Base-by-base conservation (phyloP, 2,329 filamentous ascomycete genomes). In the Phoma sp. region DNA sequence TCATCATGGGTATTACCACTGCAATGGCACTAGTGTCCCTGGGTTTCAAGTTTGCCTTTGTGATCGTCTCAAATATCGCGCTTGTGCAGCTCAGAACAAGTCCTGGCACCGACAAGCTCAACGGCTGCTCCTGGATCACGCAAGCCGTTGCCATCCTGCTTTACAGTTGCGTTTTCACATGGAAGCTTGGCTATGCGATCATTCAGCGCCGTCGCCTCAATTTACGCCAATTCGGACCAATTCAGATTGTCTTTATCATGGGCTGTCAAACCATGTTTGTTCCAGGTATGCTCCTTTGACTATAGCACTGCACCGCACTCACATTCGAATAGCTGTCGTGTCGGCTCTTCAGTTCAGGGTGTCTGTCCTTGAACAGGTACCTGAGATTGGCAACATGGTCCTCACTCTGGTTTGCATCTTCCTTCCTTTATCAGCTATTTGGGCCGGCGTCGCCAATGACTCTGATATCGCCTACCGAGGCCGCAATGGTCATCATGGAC, bases 171-270 rank as follows among this genome's bases (percentile, higher is more conserved):
- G 73, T 88, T 52, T 89, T 89, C 70, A 79, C 83, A 35, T 74
- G 70, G 52, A 89, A 89, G 71, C 78, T 89, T 4, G 82, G 80
- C 6, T 76, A 80, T 58, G 84, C 85, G 6, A 80, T 89, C 30
- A 68, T 77, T 7, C 77, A 82, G 58, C 81, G 87, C 22, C 80
- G 77, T 49, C 77, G 76, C 61, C 75, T 89, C 55, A 84, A 85
- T 1, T 77, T 88, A 64, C 79, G 76, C 50, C 80, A 84, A 49
- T 88, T 87, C 65, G 84, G 85, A 8, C 83, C 85, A 1, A 85
- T 89, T 79, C 84, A 87, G 62, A 81, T 87, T 52, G 83, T 89
- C 57, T 87, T 87, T 68, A 81, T 88, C 63, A 87, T 88, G 81
- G 83, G 85, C 42, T 86, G 83, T 57, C 86, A 88, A 72, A 88